Percentiles rank a stretch among this genome's conserved stretches.
These are phyloP conservation scores for Typha latifolia DNA, from an alignment of 176 grass and related monocot genomes.

Conservation along the genomic window DNA sequence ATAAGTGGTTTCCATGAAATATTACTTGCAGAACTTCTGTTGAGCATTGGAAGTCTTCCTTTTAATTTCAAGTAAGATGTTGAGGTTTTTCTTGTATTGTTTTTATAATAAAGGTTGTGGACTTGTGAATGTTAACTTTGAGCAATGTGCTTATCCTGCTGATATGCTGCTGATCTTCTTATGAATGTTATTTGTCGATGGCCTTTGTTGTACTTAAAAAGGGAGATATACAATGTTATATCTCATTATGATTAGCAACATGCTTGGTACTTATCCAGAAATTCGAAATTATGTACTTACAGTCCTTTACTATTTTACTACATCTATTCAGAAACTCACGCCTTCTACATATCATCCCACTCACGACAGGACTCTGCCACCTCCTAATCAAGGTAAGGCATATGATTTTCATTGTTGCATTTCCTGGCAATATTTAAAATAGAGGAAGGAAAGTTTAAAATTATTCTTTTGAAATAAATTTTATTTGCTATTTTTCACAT, in stretches of 20 bases:
- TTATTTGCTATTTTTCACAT: too few relatives aligned
- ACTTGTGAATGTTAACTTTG: neutral
- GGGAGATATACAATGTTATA: neutral
- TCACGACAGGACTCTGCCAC: conserved; percentile 59
- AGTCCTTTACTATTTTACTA: neutral
- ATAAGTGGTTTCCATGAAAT: neutral
- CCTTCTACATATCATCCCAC: conserved; percentile 61
- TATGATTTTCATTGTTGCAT: neutral
- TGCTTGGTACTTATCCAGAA: neutral
- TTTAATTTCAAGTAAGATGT: too few relatives aligned
- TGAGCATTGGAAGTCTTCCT: neutral
- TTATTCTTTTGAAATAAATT: too few relatives aligned
- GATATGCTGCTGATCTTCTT: neutral
- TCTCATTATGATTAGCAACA: neutral
- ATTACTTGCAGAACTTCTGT: neutral
- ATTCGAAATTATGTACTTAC: neutral
- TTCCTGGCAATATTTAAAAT: neutral
- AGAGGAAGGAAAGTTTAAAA: too few relatives aligned
- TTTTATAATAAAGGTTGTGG: too few relatives aligned
- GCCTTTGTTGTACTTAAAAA: neutral
- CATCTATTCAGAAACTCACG: conserved; percentile 43
- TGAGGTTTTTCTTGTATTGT: too few relatives aligned
- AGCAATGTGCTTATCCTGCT: neutral
- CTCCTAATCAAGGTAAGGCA: conserved; percentile 68
- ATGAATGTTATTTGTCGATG: neutral